Conservation (phyloP, 176 grass and related monocot genomes). For the Stipa capillata region DNA sequence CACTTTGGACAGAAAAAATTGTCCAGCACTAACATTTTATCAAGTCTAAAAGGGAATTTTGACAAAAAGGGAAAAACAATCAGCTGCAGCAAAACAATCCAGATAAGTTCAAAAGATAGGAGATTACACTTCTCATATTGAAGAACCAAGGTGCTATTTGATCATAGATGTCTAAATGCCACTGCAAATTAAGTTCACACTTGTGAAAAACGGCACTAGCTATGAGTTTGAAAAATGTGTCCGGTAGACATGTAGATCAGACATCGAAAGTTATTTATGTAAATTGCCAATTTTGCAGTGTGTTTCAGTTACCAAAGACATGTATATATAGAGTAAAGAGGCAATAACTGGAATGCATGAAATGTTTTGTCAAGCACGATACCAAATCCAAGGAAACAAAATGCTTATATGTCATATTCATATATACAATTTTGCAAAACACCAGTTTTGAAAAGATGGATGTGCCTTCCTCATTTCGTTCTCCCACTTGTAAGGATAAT, state of each 20-base stretch:
- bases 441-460: background rate
- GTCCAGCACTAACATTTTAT: background rate
- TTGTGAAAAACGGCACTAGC: no score
- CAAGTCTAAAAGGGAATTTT: no score
- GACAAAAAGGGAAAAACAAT: background rate
- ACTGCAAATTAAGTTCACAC: no score
- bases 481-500: background rate
- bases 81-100: background rate
- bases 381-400: background rate
- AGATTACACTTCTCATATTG: background rate
- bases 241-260: no score
- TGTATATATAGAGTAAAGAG: background rate
- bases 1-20: background rate
- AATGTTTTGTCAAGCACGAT: background rate
- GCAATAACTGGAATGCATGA: background rate
- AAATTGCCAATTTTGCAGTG: no score
- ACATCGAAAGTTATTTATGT: no score
- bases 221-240: no score
- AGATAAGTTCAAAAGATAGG: background rate
- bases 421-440: background rate
- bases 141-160: background rate
- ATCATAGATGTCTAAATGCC: no score
- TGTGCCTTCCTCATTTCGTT: background rate
- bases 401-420: background rate
- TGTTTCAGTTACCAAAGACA: no score